Base-by-base conservation (phyloP, 805 yeast genomes). In the Kodamaea kakaduensis region DNA sequence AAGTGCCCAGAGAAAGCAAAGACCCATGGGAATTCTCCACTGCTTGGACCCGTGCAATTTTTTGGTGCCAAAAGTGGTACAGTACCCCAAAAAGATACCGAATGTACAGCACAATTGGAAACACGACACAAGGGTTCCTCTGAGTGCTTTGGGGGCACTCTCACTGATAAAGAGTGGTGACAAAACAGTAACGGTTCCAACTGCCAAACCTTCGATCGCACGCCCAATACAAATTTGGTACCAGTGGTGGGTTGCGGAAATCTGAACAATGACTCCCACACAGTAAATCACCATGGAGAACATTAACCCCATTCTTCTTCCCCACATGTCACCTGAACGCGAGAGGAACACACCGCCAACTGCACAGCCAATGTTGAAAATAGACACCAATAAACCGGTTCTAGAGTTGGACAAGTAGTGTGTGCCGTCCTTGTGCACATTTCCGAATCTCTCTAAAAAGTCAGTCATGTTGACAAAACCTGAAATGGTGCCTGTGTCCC, bases 401-500 rank as follows among this genome's bases (percentile, higher is more conserved):
- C 59, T 41, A 14, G 46, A 49, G 40, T 51, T 45, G 12, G 58
- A 50, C 32, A 54, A 35, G 40, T 42, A 46, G 40, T 39, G 41
- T 4, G 30, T 32, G 15, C 58, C 58, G n/a, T 40, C 42, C 3
- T 41, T 22, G 26, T 44, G 18, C 12, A 10, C 18, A 31, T 46
- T 43, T 22, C 59, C 59, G 24, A 54, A 54, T 16, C 58, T 40
- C 19, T 25, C 36, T 35, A 43, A 23, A 38, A 46, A 54, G 34
- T 54, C 52, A 17, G 44, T 17, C 59, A 54, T 54, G 42, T 54
- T 52, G 15, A 54, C 54, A 37, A 54, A 52, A n/a, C 59, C 59
- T 8, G 59, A 54, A 25, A 54, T 54, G 38, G 59, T 54, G 32
- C 59, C 59, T 33, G 59, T 54, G 36, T 54, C 59, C 44, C 52